Base-by-base conservation (phyloP, 768 basidiomycete genomes). In the Kwoniella pini region DNA sequence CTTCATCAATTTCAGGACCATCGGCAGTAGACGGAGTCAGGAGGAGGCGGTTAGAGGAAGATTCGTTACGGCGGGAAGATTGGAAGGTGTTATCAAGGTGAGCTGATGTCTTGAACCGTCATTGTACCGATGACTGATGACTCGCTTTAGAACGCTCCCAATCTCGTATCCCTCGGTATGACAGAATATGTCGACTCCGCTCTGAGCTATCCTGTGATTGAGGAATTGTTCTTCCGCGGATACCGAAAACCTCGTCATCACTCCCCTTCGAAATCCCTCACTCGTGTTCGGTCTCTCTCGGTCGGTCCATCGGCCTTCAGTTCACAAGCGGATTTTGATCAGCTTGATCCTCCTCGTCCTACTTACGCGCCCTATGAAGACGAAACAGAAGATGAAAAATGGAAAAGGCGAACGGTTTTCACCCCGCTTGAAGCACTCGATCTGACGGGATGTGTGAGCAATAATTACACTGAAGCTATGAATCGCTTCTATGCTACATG, bases 111-210 rank as follows among this genome's bases (percentile, higher is more conserved):
- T 15, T 54, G n/a, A n/a, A n/a, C 21, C 3, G 22, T 33, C 30
- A 24, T 22, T 50, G 27, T 15, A 33, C 24, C 17, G 3, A 4
- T 54, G 17, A 57, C 61, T 65, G 61, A 70, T 48, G 15, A 26
- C 45, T 45, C 12, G 28, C 31, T 44, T 24, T 72, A 94, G 91
- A 91, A 95, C 83, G 86, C 88, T 80, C 90, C 91, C 0, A 92
- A 92, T 65, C 81, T 98, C 11, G 82, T 82, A 17, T 83, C 86
- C 9, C 91, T 99, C 65, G 94, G 94, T n/a, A 93, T 91, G 4
- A 97, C 95, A 1, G 95, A 99, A 77, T 99, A 97, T 76, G 97
- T 99, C 90, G 95, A 99, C 67, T 80, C 79, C 2, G 88, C 95
- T 0, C 82, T 99, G 40, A 90, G 88, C 12, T 81, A 89, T 15